Base-by-base conservation (phyloP, 176 grass and related monocot genomes). In the Oryza meridionalis region DNA sequence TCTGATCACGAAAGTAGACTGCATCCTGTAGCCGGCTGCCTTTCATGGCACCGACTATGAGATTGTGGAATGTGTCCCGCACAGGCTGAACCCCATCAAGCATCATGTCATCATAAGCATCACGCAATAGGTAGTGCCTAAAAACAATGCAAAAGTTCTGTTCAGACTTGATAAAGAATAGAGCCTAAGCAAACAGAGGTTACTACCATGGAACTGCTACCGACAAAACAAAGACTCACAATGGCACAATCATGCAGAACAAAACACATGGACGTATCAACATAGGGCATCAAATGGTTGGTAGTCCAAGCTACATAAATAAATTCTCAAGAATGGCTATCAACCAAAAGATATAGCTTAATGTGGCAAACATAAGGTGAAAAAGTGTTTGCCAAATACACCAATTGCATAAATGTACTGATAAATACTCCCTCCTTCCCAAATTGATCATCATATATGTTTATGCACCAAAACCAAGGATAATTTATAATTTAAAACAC, bases 91-190 rank as follows among this genome's bases (percentile, higher is more conserved):
- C 96, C 27, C 89, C 89, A n/a, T 98, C 96, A 62, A 98, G 80
- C n/a, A 98, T 78, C 96, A 98, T 95, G 70, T 98, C 93, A 53
- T 98, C 91, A 25, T 94, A 98, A 61, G 87, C 96, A 90, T 98
- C 93, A 82, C 93, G 92, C 74, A 98, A 77, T 72, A 98, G 82
- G 81, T 85, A 98, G 27, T 76, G 67, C 88, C 96, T 95, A 64
- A 27, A 91, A 77, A 62, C 62, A 61, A 31, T 10, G 45, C 15
- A 2, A 79, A 59, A 58, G 19, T 27, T 61, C 29, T 24, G 45
- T 50, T 75, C 43, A 82, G 58, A 51, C 21, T 11, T 53, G 9
- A 38, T 19, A 61, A 88, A 64, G 26, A 32, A 43, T 70, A 59
- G 24, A 16, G 25, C 13, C 47, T 73, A 46, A 67, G 13, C 16